A percentile compares a stretch with the other conserved stretches of the same genome.
Evolutionary conservation across 2,329 filamentous ascomycete genomes (phyloP).

Genomic region (Dendryphion nanum): DNA sequence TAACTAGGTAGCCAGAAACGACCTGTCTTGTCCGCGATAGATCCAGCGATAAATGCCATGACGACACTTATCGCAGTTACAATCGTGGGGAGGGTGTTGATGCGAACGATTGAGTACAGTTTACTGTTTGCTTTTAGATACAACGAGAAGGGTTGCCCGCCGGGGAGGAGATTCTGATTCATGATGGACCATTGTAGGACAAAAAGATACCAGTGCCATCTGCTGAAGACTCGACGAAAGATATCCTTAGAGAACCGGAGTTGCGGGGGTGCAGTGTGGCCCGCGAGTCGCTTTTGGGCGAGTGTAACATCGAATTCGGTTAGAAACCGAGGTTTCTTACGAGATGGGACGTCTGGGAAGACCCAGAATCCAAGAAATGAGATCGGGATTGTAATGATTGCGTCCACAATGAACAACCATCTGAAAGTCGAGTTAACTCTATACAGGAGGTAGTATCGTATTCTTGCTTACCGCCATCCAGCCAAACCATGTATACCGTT

Average conservation of each 20-base stretch:
- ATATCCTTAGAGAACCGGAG: conserved; percentile 35
- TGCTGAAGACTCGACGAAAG: conserved; percentile 37
- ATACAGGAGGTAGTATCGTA: neutral
- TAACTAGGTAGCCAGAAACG: neutral
- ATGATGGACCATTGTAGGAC: conserved; percentile 14
- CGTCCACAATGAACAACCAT: conserved; percentile 23
- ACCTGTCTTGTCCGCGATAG: neutral
- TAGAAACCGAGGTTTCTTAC: conserved; percentile 37
- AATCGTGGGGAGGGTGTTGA: conserved; percentile 45
- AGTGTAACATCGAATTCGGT: conserved; percentile 16
- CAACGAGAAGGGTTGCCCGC: conserved; percentile 39
- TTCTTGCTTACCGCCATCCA: conserved; percentile 12
- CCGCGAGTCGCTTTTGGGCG: conserved; percentile 15
- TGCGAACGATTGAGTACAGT: conserved; percentile 34
- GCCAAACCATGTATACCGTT: conserved; percentile 15
- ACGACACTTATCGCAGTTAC: conserved; percentile 41
- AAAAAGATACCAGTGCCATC: conserved; percentile 41
- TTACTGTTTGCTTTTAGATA: conserved; percentile 39
- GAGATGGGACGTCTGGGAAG: conserved; percentile 23
- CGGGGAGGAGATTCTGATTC: conserved; percentile 28
- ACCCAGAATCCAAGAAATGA: conserved; percentile 41
- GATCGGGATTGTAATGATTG: conserved; percentile 40
- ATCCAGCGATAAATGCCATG: neutral
- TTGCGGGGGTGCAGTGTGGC: conserved; percentile 28
- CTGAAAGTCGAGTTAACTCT: neutral